Percentiles rank a stretch among this genome's conserved stretches.
Conservation (phyloP, 495 filamentous ascomycete genomes). For the Pyronema omphalodes region DNA sequence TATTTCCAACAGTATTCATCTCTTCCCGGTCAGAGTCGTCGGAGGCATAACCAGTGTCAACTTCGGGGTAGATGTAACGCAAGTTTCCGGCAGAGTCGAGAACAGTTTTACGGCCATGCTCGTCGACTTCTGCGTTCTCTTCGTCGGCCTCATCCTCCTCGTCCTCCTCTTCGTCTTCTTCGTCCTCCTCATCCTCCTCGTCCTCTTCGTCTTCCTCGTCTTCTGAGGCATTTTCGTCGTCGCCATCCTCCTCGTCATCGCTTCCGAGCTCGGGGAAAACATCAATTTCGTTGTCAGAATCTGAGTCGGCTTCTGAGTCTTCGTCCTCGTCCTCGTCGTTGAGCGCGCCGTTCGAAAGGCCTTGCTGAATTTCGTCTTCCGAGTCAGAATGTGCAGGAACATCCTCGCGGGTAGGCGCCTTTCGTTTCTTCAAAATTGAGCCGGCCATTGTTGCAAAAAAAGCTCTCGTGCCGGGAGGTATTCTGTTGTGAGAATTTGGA, state of each 20-base stretch:
- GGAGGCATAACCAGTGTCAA: slow-evolving; percentile 88
- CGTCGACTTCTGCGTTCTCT: slow-evolving; percentile 7
- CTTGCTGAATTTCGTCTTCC: slow-evolving; percentile 46
- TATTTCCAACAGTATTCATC: slow-evolving; percentile 84
- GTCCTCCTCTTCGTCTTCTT: background rate
- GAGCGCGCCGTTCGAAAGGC: slow-evolving; percentile 45
- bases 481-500: background rate
- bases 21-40: slow-evolving; percentile 75
- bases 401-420: slow-evolving; percentile 21
- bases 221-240: background rate
- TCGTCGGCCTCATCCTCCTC: background rate
- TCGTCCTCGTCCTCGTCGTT: slow-evolving; percentile 35
- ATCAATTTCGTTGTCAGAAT: slow-evolving; percentile 27
- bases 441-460: slow-evolving; percentile 9
- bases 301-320: slow-evolving; percentile 34
- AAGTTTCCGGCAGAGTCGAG: slow-evolving; percentile 56
- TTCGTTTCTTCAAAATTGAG: slow-evolving; percentile 11
- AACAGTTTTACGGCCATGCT: slow-evolving; percentile 24
- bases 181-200: background rate
- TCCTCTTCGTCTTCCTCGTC: background rate
- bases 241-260: background rate
- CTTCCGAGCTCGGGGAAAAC: slow-evolving; percentile 22
- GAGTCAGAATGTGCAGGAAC: slow-evolving; percentile 31
- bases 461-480: background rate
- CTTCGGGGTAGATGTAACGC: slow-evolving; percentile 66